Evolutionary conservation across 257 asterid species (phyloP).

Genomic region (Solanum infundibuliforme): DNA sequence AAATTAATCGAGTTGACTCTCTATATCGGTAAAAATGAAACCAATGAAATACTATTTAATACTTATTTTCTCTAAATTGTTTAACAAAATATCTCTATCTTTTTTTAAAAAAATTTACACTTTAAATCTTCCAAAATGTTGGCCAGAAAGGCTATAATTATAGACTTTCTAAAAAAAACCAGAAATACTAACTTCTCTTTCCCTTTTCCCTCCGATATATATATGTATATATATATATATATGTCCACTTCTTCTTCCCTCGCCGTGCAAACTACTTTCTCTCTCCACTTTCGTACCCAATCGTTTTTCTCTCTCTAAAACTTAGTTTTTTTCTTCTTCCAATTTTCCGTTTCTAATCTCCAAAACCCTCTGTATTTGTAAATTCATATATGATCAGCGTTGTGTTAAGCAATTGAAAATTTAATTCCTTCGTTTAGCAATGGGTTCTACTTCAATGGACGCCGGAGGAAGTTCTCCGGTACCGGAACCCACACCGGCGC

Average conservation of each 20-base stretch:
- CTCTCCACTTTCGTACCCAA: not conserved
- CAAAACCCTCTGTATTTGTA: not conserved
- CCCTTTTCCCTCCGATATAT: not conserved
- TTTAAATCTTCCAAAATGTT: too few species aligned
- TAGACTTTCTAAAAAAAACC: too few species aligned
- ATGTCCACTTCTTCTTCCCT: not conserved
- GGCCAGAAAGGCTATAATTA: not conserved
- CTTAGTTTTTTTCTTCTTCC: not conserved
- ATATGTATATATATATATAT: too few species aligned
- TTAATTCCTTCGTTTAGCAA: not conserved
- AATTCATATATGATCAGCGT: not conserved
- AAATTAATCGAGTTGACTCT: too few species aligned
- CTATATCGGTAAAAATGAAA: too few species aligned
- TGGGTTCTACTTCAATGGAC: not conserved
- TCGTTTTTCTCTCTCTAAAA: not conserved
- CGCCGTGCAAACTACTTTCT: not conserved
- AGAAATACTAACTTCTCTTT: not conserved
- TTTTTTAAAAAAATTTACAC: too few species aligned
- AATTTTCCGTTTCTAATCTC: not conserved
- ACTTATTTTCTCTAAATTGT: too few species aligned
- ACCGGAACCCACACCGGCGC: constrained; percentile 24
- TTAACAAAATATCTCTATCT: too few species aligned
- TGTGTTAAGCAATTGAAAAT: not conserved
- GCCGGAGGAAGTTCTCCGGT: constrained; percentile 11
- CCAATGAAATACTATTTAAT: too few species aligned